Conservation (phyloP, 805 yeast genomes). For the Clavispora phyllophila region DNA sequence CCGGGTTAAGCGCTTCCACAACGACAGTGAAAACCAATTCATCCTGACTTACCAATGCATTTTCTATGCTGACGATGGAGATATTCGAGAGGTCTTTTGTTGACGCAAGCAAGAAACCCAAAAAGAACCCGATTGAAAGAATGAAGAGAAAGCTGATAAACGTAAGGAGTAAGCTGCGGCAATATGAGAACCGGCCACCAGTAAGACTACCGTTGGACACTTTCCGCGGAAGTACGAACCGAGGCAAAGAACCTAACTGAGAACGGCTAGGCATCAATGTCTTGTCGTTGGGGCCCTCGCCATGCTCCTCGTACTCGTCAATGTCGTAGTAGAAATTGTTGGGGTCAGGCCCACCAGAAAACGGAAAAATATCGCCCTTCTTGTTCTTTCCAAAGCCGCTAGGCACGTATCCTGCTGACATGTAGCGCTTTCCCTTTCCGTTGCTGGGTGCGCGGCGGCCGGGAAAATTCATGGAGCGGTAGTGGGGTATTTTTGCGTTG, state of each 20-base stretch:
- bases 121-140: conserved; percentile 67
- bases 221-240: conserved; percentile 28
- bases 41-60: conserved; percentile 74
- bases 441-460: conserved; percentile 16
- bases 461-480: conserved; percentile 32
- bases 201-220: conserved; percentile 13
- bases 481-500: conserved; percentile 30
- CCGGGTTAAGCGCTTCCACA: conserved; percentile 82
- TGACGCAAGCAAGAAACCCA: conserved; percentile 82
- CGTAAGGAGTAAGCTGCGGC: conserved; percentile 39
- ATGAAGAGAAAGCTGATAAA: conserved; percentile 43
- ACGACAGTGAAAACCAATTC: conserved; percentile 77
- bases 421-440: conserved; percentile 29
- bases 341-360: conserved; percentile 27
- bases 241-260: conserved; percentile 16
- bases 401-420: conserved; percentile 32
- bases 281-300: conserved; percentile 4
- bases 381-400: conserved; percentile 3
- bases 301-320: conserved; percentile 37
- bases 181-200: conserved; percentile 14
- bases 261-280: conserved; percentile 12
- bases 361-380: conserved; percentile 27
- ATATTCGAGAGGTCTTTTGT: conserved; percentile 76
- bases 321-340: conserved; percentile 32
- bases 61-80: conserved; percentile 54